Evolutionary conservation across 2,329 filamentous ascomycete species (phyloP).

Genomic region (Biscogniauxia marginata): DNA sequence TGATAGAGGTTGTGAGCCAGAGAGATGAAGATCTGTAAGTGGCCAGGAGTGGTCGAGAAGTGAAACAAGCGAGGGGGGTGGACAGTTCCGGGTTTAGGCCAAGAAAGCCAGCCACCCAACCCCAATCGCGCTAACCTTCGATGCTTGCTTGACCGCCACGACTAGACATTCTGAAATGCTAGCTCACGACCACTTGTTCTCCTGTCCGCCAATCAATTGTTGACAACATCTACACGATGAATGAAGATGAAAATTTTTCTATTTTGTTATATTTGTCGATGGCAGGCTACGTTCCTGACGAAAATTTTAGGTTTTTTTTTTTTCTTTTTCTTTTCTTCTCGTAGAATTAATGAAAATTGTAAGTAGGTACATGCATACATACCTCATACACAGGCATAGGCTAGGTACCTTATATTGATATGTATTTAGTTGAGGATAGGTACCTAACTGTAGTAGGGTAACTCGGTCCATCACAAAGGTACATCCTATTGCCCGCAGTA

Average conservation of each 20-base stretch:
- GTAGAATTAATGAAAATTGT: no score
- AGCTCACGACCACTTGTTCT: not conserved
- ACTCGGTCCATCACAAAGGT: no score
- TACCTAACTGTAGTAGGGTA: not conserved
- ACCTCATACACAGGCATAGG: no score
- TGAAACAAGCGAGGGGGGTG: slow-evolving; percentile 32
- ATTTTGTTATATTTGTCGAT: not conserved
- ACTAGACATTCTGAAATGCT: slow-evolving; percentile 1
- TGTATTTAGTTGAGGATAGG: no score
- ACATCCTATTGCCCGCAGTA: no score
- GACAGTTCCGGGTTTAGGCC: slow-evolving; percentile 12
- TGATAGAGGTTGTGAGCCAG: slow-evolving; percentile 16
- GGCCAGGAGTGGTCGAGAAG: slow-evolving; percentile 23
- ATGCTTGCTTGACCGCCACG: slow-evolving; percentile 8
- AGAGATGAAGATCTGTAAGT: slow-evolving; percentile 26
- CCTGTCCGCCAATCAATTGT: slow-evolving; percentile 15
- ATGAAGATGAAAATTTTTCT: not conserved
- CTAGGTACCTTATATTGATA: no score
- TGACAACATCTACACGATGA: not conserved
- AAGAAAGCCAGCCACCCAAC: slow-evolving; percentile 14
- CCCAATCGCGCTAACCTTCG: slow-evolving; percentile 11
- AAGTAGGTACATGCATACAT: no score
- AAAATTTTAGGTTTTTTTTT: not conserved
- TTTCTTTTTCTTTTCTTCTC: no score
- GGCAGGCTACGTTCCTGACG: not conserved